Evolutionary conservation across 768 basidiomycete genomes (phyloP).

Genomic region (Amanita subjunquillea): DNA sequence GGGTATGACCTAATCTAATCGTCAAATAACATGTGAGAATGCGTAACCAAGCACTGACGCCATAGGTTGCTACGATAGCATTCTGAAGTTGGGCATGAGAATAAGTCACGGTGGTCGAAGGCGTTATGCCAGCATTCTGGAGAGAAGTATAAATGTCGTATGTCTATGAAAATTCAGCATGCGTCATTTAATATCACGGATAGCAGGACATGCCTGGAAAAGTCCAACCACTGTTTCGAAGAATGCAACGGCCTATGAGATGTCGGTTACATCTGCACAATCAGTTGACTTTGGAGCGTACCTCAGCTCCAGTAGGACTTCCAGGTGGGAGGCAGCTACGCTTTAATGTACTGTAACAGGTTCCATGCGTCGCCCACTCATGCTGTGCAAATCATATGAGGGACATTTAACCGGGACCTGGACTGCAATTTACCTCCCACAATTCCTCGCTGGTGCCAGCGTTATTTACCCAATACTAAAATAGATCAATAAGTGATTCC

Average conservation of each 20-base stretch:
- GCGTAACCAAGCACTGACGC: neutral
- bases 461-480: conserved; percentile 2
- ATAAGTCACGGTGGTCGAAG: neutral
- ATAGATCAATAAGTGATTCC: neutral
- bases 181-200: neutral
- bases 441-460: conserved; percentile 2
- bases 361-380: conserved; percentile 5
- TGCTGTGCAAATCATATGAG: neutral
- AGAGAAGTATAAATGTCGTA: neutral
- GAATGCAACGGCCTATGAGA: conserved; percentile 4
- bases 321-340: conserved; percentile 1
- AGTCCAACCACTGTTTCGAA: conserved; percentile 4
- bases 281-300: neutral
- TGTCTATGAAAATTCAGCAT: neutral
- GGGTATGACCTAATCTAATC: neutral
- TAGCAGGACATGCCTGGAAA: neutral
- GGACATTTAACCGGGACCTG: neutral
- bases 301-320: conserved; percentile 4
- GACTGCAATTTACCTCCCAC: neutral
- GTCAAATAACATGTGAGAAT: too few species aligned
- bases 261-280: neutral
- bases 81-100: neutral
- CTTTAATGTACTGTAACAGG: conserved; percentile 1
- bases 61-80: neutral
- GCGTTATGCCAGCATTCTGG: neutral